A percentile compares a stretch with the other conserved stretches of the same genome.
These are phyloP conservation scores for Vaccinium corymbosum DNA, from an alignment of 148 eudicot species.

Conservation along the genomic window DNA sequence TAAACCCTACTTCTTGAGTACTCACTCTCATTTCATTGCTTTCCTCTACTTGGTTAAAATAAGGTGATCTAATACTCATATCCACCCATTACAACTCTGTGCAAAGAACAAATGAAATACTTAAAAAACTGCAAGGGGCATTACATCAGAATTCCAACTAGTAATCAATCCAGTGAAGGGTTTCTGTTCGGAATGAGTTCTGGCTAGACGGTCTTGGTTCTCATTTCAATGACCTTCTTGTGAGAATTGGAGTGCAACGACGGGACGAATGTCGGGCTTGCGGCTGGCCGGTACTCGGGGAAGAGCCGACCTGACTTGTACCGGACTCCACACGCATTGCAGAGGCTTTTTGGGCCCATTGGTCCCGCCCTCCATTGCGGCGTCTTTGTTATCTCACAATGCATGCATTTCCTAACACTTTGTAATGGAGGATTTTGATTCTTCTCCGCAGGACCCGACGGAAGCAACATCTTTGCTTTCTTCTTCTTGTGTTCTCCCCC, in stretches of 20 bases:
- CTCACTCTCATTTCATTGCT: constrained; percentile 10
- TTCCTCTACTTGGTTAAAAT: constrained; percentile 12
- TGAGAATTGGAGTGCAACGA: constrained; percentile 87
- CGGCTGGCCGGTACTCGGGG: constrained; percentile 95
- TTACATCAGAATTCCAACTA: constrained; percentile 17
- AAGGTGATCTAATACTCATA: constrained; percentile 12
- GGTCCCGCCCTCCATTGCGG: constrained; percentile 99
- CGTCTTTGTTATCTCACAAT: constrained; percentile 91
- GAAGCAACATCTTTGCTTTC: constrained; percentile 47
- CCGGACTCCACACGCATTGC: constrained; percentile 98
- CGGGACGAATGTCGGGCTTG: constrained; percentile 86
- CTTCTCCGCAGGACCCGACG: constrained; percentile 23
- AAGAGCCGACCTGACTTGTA: constrained; percentile 84
- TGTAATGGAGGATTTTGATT: constrained; percentile 27
- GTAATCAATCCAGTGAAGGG: constrained; percentile 22
- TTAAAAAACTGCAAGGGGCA: constrained; percentile 13
- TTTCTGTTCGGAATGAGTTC: background rate
- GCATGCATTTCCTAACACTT: constrained; percentile 75
- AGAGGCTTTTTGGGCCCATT: constrained; percentile 85
- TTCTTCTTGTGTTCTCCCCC: constrained; percentile 42
- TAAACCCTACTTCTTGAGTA: background rate
- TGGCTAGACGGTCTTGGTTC: constrained; percentile 27
- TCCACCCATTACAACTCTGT: constrained; percentile 25
- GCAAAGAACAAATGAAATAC: constrained; percentile 27
- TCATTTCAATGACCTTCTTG: constrained; percentile 93